Percentiles rank a stretch among this genome's conserved stretches.
phyloP scores from a whole-genome alignment of 2,329 filamentous ascomycete species.

The Leptosphaerulina australis region DNA sequence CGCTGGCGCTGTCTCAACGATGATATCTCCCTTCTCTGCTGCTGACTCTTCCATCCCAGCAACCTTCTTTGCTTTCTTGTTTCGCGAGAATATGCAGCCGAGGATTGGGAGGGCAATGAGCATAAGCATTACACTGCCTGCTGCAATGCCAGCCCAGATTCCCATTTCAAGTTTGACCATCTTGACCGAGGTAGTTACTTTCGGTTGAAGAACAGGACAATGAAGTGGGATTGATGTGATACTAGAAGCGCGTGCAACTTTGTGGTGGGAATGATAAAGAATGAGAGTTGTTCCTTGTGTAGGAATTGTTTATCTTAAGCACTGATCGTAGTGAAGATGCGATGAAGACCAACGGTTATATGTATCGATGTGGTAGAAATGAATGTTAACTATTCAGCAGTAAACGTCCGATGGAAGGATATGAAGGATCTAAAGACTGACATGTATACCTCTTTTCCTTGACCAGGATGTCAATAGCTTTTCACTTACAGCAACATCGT shows the following conservation, averaged over 20 bases:
- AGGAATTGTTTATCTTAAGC: constrained; percentile 1
- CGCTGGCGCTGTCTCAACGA: not conserved
- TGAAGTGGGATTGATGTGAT: not conserved
- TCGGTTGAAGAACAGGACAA: not conserved
- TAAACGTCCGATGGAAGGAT: not conserved
- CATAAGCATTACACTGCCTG: constrained; percentile 13
- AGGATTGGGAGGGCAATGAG: constrained; percentile 9
- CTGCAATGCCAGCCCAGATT: constrained; percentile 14
- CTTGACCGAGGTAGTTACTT: not conserved
- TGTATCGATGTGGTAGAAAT: not conserved
- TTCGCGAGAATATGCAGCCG: constrained; percentile 11
- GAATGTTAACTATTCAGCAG: not conserved
- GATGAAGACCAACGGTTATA: not conserved
- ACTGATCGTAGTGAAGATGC: not conserved
- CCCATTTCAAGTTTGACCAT: constrained; percentile 15
- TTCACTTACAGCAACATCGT: constrained; percentile 8
- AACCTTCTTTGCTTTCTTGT: constrained; percentile 9
- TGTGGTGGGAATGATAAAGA: not conserved
- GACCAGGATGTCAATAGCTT: constrained; percentile 2
- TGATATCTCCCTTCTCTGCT: constrained; percentile 14
- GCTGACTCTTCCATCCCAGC: not conserved
- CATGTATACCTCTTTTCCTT: not conserved
- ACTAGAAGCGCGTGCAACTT: not conserved
- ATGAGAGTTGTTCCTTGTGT: not conserved
- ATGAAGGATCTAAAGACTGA: not conserved